Evolutionary conservation across 345 rosid species (phyloP).

Genomic region (Melastoma malabathricum): DNA sequence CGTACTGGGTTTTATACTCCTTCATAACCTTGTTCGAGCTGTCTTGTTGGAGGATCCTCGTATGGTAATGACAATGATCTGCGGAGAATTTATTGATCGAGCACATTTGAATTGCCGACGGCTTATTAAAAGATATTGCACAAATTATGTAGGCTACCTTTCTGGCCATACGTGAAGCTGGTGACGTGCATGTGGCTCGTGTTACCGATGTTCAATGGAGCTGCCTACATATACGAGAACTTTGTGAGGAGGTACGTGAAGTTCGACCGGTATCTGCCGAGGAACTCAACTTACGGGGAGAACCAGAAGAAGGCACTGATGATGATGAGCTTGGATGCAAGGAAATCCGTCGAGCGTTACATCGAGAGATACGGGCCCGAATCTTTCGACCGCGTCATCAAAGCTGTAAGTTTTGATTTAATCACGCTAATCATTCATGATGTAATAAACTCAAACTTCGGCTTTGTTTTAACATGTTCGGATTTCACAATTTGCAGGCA

Average conservation of each 20-base stretch:
- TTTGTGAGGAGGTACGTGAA: constrained; percentile 49
- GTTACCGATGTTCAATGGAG: constrained; percentile 74
- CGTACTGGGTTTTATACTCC: constrained; percentile 92
- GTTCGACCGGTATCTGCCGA: constrained; percentile 25
- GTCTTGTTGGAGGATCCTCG: constrained; percentile 44
- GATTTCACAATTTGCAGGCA: constrained; percentile 32
- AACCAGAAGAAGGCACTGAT: constrained; percentile 63
- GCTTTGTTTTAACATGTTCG: neutral
- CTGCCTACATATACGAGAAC: constrained; percentile 65
- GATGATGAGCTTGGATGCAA: constrained; percentile 83
- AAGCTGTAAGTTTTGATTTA: constrained; percentile 32
- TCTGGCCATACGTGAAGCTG: constrained; percentile 74
- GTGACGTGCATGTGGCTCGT: constrained; percentile 78
- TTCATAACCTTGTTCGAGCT: constrained; percentile 66
- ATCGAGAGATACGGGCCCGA: constrained; percentile 65
- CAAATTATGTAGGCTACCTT: constrained; percentile 45
- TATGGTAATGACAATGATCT: constrained; percentile 32
- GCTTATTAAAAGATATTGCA: too few species aligned
- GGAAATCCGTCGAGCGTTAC: constrained; percentile 57
- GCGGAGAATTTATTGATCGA: neutral
- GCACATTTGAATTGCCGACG: too few species aligned
- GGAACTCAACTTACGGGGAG: constrained; percentile 25
- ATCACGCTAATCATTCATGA: neutral
- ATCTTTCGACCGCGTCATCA: constrained; percentile 62
- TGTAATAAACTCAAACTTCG: neutral